These are phyloP conservation scores for Globisporangium iwayamae DNA, from an alignment of 352 stramenopile genomes.

Conservation along the genomic window DNA sequence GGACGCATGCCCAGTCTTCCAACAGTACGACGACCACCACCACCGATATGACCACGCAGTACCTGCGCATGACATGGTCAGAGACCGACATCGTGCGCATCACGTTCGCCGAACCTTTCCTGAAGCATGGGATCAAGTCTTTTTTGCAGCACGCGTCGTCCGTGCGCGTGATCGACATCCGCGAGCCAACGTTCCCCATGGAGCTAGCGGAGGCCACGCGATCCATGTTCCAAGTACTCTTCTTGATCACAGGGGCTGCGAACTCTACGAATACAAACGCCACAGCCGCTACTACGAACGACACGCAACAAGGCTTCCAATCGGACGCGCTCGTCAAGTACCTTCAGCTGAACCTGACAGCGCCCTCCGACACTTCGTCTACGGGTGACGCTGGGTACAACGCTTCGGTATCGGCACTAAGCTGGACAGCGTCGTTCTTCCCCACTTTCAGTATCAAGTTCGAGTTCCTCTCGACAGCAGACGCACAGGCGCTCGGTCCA, in stretches of 20 bases:
- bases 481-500: conserved; percentile 22
- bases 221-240: conserved; percentile 27
- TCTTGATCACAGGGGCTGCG: conserved; percentile 10
- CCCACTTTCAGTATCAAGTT: conserved; percentile 7
- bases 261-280: background rate
- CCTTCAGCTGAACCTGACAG: conserved; percentile 14
- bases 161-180: conserved; percentile 27
- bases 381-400: background rate
- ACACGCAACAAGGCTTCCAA: background rate
- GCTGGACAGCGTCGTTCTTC: background rate
- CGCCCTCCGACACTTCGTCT: conserved; percentile 6
- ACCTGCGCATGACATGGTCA: conserved; percentile 22
- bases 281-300: background rate
- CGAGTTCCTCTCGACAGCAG: conserved; percentile 12
- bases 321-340: background rate
- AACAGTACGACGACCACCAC: background rate
- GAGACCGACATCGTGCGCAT: conserved; percentile 29
- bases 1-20: background rate
- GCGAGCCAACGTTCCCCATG: conserved; percentile 11
- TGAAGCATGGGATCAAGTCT: conserved; percentile 19
- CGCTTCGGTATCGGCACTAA: background rate
- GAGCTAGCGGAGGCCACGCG: conserved; percentile 15
- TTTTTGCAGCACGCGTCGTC: conserved; percentile 22
- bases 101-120: conserved; percentile 22
- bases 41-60: background rate